These are phyloP conservation scores for Chaetomium olivaceum DNA, from an alignment of 2,329 filamentous ascomycete genomes.

Conservation along the genomic window DNA sequence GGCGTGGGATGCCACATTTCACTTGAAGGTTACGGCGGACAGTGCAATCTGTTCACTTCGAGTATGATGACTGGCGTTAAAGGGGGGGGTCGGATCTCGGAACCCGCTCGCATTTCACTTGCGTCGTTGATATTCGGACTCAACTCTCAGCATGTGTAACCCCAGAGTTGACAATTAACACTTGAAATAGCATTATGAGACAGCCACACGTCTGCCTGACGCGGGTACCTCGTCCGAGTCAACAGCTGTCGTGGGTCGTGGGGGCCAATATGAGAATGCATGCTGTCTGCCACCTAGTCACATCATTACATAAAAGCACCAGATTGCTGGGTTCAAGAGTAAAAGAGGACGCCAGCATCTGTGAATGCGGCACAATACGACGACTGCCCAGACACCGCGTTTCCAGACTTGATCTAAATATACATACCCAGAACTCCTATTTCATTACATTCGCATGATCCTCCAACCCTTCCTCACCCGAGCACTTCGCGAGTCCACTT, in stretches of 20 bases:
- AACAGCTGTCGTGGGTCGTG: no score
- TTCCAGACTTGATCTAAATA: background rate
- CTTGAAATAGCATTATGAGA: background rate
- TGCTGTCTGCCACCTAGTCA: no score
- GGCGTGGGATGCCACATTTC: background rate
- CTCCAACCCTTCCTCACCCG: background rate
- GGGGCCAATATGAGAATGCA: no score
- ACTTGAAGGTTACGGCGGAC: background rate
- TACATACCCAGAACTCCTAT: background rate
- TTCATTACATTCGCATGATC: background rate
- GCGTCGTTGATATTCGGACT: no score
- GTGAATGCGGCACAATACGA: background rate
- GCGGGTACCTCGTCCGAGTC: background rate
- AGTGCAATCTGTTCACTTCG: background rate
- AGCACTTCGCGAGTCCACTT: background rate
- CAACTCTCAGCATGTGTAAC: no score
- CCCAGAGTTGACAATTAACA: background rate
- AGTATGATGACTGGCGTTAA: background rate
- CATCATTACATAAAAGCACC: no score
- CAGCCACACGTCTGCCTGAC: background rate
- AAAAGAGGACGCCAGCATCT: no score
- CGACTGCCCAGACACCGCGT: background rate
- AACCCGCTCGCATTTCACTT: background rate
- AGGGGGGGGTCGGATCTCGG: background rate
- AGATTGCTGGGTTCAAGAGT: no score